A percentile compares a stretch with the other conserved stretches of the same genome.
These are phyloP conservation scores for Colletotrichum cordylinicola DNA, from an alignment of 2,329 filamentous ascomycete genomes.

Conservation along the genomic window DNA sequence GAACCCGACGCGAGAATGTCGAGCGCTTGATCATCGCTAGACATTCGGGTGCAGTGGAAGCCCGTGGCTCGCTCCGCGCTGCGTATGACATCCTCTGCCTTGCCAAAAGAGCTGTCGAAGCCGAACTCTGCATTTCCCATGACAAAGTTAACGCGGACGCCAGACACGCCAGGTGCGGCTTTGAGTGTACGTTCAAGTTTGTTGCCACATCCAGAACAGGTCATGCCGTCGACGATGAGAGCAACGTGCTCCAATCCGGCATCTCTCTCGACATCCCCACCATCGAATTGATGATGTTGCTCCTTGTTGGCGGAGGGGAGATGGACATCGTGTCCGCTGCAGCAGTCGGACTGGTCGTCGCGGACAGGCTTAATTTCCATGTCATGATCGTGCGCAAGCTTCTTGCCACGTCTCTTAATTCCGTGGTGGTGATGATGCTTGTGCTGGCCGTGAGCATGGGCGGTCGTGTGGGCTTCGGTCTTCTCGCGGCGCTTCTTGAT, in stretches of 20 bases:
- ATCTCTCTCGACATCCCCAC: slow-evolving; percentile 31
- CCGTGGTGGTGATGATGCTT: slow-evolving; percentile 23
- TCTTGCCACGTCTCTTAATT: slow-evolving; percentile 25
- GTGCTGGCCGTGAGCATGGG: slow-evolving; percentile 23
- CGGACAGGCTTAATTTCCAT: neutral
- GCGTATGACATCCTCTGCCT: slow-evolving; percentile 31
- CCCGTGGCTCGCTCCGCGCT: slow-evolving; percentile 31
- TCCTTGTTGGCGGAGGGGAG: neutral
- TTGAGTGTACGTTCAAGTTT: slow-evolving; percentile 36
- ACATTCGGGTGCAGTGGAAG: slow-evolving; percentile 32
- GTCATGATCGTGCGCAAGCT: slow-evolving; percentile 10
- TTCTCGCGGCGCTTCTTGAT: neutral
- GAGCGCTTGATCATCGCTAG: slow-evolving; percentile 30
- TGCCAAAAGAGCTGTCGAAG: slow-evolving; percentile 29
- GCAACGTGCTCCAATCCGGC: slow-evolving; percentile 29
- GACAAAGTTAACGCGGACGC: slow-evolving; percentile 42
- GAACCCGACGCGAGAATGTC: slow-evolving; percentile 30
- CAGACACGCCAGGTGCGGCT: slow-evolving; percentile 31
- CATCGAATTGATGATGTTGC: neutral
- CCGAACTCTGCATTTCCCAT: slow-evolving; percentile 40
- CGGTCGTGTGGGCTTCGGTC: slow-evolving; percentile 4
- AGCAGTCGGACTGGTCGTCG: slow-evolving; percentile 7
- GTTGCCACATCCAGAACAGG: slow-evolving; percentile 40
- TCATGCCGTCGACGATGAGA: slow-evolving; percentile 39
- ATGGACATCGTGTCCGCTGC: neutral